Evolutionary conservation across 2,329 filamentous ascomycete species (phyloP).

Genomic region (Colletotrichum sp.): DNA sequence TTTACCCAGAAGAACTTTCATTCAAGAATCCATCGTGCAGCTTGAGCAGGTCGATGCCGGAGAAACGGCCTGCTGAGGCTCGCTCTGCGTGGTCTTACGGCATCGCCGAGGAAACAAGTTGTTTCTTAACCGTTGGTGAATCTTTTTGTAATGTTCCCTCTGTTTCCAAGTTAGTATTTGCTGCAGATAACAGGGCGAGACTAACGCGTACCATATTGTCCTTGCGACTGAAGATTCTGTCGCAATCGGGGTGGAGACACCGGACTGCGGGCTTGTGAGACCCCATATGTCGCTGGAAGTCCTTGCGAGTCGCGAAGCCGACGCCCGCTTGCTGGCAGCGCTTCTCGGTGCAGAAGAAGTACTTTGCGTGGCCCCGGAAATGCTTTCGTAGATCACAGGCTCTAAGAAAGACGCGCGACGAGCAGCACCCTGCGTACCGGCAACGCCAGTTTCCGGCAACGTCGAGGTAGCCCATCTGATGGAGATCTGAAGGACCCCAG

Average conservation of each 20-base stretch:
- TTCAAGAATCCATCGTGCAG: not conserved
- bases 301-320: slow-evolving; percentile 13
- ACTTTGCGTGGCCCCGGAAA: slow-evolving; percentile 13
- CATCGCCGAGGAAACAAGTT: slow-evolving; percentile 3
- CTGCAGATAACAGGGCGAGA: not conserved
- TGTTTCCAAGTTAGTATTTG: not conserved
- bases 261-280: slow-evolving; percentile 11
- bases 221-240: slow-evolving; percentile 12
- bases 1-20: not conserved
- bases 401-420: slow-evolving; percentile 9
- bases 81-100: not conserved
- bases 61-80: not conserved
- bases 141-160: slow-evolving; percentile 18
- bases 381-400: slow-evolving; percentile 12
- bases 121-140: slow-evolving; percentile 7
- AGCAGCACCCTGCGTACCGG: slow-evolving; percentile 6
- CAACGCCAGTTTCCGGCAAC: slow-evolving; percentile 15
- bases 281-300: slow-evolving; percentile 17
- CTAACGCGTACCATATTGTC: slow-evolving; percentile 9
- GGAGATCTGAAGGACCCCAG: not conserved
- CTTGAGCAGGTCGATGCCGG: not conserved
- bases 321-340: slow-evolving; percentile 7
- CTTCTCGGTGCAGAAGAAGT: slow-evolving; percentile 18
- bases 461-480: slow-evolving; percentile 14
- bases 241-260: slow-evolving; percentile 10